Evolutionary conservation across 306 rosid species (phyloP), one percentile per base, ranked within the genome.

Genomic region (Luffa acutangula): DNA sequence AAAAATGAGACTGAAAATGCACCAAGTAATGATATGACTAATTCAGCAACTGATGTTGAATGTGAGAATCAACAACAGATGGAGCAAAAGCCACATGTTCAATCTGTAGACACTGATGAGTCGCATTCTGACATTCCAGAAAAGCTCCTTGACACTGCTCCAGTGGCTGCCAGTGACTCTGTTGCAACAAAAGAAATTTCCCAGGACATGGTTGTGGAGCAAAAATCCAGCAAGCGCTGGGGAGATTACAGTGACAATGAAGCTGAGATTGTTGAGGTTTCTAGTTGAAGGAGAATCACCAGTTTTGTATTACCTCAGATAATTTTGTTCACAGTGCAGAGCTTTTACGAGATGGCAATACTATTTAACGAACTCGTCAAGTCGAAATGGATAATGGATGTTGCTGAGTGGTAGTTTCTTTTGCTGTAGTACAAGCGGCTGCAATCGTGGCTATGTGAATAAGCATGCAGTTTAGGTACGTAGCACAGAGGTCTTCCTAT

Each of bases 191-290:
- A 78, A 75, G 92, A 81, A 70, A 48, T 82, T 64, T 74, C 83
- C 79, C 82, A 75, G 39, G 83, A 80, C 51, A 31, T 39, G n/a
- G 85, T 64, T 4, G 80, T 80, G 37, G 92, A 87, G 84, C 83
- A 86, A 79, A 88, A 85, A 49, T 66, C 85, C 83, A 73, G 76
- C 83, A 95, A 89, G 82, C 87, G 97, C 78, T 95, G 99, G 97
- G 99, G 97, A 87, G 97, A 92, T 84, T 93, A 89, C 87, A 95
- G 97, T 71, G 97, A 95, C 78, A 85, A 67, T 71, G 99, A 95
- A 89, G 85, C 90, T 41, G 97, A 92, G 70, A 78, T 87, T 59
- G 81, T 87, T 75, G 89, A 89, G 78, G 91, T 86, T 82, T 75
- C 88, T n/a, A 81, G 88, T 84, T 95, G 85, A 86, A 69, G 60